These are phyloP conservation scores for Chrysosporium queenslandicum DNA, from an alignment of 2,329 filamentous ascomycete species.

Conservation along the genomic window DNA sequence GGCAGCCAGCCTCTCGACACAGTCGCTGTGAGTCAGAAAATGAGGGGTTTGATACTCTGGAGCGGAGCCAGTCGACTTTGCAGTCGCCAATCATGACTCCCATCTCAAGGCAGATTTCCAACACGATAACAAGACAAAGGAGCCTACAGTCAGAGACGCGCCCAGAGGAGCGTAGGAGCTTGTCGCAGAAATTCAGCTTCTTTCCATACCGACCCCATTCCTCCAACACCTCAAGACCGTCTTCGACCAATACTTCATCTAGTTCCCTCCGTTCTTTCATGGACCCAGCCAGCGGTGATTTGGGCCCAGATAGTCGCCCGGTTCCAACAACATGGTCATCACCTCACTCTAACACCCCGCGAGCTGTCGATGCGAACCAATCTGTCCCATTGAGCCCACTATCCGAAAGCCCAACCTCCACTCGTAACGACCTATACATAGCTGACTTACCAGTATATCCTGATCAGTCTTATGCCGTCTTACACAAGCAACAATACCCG, in stretches of 20 bases:
- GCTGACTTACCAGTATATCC: conserved; percentile 39
- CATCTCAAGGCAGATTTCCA: conserved; percentile 15
- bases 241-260: conserved; percentile 34
- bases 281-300: conserved; percentile 8
- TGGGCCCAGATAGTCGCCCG: neutral
- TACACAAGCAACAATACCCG: conserved; percentile 37
- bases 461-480: conserved; percentile 40
- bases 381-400: conserved; percentile 15
- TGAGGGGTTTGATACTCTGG: neutral
- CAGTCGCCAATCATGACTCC: conserved; percentile 13
- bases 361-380: conserved; percentile 12
- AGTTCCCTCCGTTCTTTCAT: conserved; percentile 30
- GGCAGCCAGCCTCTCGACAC: conserved; percentile 7
- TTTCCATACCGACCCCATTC: conserved; percentile 23
- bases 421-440: conserved; percentile 18
- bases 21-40: conserved; percentile 1
- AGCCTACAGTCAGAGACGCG: conserved; percentile 15
- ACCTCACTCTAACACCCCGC: conserved; percentile 16
- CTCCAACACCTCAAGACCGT: conserved; percentile 27
- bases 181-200: conserved; percentile 16
- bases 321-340: neutral
- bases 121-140: conserved; percentile 13
- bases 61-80: conserved; percentile 5
- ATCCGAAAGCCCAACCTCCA: conserved; percentile 15
- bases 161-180: conserved; percentile 16